Base-by-base conservation (phyloP, 768 basidiomycete species). In the Clitopilus hobsonii region DNA sequence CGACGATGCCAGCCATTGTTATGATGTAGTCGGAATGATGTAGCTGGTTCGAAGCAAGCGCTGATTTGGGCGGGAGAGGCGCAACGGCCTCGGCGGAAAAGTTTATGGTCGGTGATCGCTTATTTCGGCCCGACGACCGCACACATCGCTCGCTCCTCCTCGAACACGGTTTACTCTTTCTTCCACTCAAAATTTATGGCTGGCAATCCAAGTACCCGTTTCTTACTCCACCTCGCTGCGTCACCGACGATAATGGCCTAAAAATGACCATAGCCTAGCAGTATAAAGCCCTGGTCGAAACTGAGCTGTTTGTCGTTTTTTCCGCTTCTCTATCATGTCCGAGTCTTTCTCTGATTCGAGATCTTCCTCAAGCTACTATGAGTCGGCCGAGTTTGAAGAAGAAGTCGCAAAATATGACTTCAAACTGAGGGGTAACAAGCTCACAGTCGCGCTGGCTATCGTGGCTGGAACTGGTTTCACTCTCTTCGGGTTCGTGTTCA, bases 381-480 rank as follows among this genome's bases (percentile, higher is more conserved):
- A 38, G n/a, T 20, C 38, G 24, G n/a, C 41, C 41, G 54, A 64
- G n/a, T 72, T 71, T 54, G 67, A 71, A 24, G 68, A 63, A 10
- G 67, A 75, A 58, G 72, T 77, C 16, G 64, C 65, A 18, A 60
- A 65, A 2, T 55, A 71, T 24, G 62, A 63, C 25, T 68, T 71
- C 24, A 58, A 56, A 6, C 62, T 80, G 48, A 71, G 75, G 16
- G 81, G 82, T 10, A 62, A 59, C 38, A 62, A 67, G 13, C 67
- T 84, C 41, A 81, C 78, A 16, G 73, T 71, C 8, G 75, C 77
- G 6, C 67, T 84, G 45, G 81, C 79, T 1, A 80, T 82, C 59
- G 80, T 82, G 7, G 78, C 81, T 22, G 83, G 83, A 30, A 74
- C 81, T 3, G 82, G 83, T 3, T 83, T 84, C 64, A 84, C 80